A percentile compares a stretch with the other conserved stretches of the same genome.
phyloP scores from a whole-genome alignment of 73 alveolate genomes.

The Paramecium tetraurelia region DNA sequence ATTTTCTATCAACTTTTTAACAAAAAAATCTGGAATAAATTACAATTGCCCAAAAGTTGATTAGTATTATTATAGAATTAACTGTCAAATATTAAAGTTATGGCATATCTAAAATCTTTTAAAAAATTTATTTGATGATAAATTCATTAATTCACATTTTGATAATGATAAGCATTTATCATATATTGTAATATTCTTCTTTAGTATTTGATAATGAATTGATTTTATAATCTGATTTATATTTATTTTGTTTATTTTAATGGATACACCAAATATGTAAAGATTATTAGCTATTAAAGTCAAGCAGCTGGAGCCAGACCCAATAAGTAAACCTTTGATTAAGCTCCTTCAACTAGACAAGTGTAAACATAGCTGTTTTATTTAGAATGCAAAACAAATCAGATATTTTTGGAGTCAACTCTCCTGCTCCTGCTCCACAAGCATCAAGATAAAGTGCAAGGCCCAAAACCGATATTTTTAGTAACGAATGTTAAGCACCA shows the following conservation, averaged over 20 bases:
- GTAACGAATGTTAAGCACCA: neutral
- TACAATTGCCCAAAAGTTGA: too few relatives aligned
- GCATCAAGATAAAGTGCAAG: neutral
- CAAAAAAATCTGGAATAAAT: too few relatives aligned
- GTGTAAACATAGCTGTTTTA: neutral
- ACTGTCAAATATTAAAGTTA: too few relatives aligned
- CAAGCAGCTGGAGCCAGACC: conserved; percentile 41
- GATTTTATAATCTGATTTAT: neutral
- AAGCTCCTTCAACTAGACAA: neutral
- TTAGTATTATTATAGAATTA: too few relatives aligned
- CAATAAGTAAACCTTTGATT: neutral
- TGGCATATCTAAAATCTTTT: too few relatives aligned
- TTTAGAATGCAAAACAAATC: conserved; percentile 8
- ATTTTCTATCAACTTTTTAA: too few relatives aligned
- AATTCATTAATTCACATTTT: too few relatives aligned
- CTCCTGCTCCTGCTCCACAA: neutral
- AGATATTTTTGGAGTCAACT: neutral
- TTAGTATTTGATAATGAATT: neutral
- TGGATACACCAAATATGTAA: conserved; percentile 11
- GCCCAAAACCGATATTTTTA: conserved; percentile 34
- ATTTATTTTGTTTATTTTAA: neutral
- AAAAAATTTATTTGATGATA: too few relatives aligned
- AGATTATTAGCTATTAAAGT: neutral
- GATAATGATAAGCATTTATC: neutral
- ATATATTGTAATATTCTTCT: neutral